Base-by-base conservation (phyloP, 805 yeast genomes). In the Sporopachydermia quercuum region DNA sequence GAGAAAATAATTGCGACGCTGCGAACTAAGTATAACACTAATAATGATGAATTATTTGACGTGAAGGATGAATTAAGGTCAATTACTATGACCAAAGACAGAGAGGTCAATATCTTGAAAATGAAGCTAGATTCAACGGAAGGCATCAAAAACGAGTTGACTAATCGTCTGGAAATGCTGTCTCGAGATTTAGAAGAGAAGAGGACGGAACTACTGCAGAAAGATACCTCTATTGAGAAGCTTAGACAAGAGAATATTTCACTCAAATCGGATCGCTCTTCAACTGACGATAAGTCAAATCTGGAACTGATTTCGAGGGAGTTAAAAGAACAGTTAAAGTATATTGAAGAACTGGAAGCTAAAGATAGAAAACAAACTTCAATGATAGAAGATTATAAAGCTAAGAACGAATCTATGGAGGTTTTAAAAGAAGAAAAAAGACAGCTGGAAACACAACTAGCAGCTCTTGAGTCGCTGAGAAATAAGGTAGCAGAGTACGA, bases 381-480 rank as follows among this genome's bases (percentile, higher is more conserved):
- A 43, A 67, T 72, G 34, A 63, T 78, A 42, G 66, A 66, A 44
- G 58, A 62, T 5, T 57, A 74, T 16, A 70, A 70, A 44, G 56
- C 69, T 43, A 63, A 64, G 43, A 61, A 71, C 43, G 54, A 56
- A 18, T 65, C 70, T 17, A 53, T 57, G 4, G 79, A 73, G 47
- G 49, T 78, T 5, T 55, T 78, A 23, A 71, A 67, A 46, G 78
- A 72, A 45, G 79, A 78, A 44, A 75, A 71, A 40, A 45, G 51
- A 0, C 48, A 66, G 0, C 52, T 77, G 23, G 50, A 55, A 16
- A 54, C 59, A 15, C 66, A 66, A 43, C 36, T 75, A 15, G 42
- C 48, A 2, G 46, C 49, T 5, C 50, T 69, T 36, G 70, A 68
- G 18, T 53, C 51, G 1, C 47, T 70, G 3, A 69, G 73, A 43